Base-by-base conservation (phyloP, 2,329 filamentous ascomycete species). In the Ascochyta fabae region DNA sequence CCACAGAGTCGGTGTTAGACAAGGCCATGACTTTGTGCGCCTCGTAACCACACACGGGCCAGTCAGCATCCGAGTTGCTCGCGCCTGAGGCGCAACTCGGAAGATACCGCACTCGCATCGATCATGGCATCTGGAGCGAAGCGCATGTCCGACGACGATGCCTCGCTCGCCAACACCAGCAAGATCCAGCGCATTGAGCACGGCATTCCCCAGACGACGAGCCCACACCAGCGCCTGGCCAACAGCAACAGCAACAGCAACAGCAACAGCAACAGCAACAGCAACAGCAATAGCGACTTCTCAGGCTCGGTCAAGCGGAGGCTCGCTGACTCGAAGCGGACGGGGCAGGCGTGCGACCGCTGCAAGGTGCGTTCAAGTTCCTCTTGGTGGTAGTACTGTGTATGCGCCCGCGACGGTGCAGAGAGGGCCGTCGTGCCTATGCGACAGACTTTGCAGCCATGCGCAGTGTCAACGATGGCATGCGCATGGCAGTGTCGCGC, bases 321-420 rank as follows among this genome's bases (percentile, higher is more conserved):
- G 65, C 75, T 85, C 49, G 76, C 78, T 48, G 78, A 78, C 53
- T 84, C 82, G 49, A 82, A 81, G 59, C 79, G 86, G 53, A 96
- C 91, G 0, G 91, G 91, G 9, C 91, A 96, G 78, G 91, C 91
- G 29, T 96, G 91, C 81, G 91, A 96, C 77, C 84, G 92, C 52
- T 96, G 92, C 83, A 95, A 94, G 84, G 89, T 91, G 75, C 27
- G 53, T 53, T 24, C 27, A 19, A 23, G 2, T 40, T 22, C 36
- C 19, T 8, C 36, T 9, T 12, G 24, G 36, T 6, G 36, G 12
- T 22, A 36, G n/a, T 19, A 3, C 19, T 19, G 19, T 19, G 19
- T 19, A 12, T 16, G 34, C 19, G n/a, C n/a, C 9, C n/a, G n/a
- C 34, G 7, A 19, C 19, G 7, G 34, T 6, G 34, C 5, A 19